Evolutionary conservation across 306 rosid species (phyloP), one percentile per base, ranked within the genome.

Genomic region (Begonia peltatifolia): DNA sequence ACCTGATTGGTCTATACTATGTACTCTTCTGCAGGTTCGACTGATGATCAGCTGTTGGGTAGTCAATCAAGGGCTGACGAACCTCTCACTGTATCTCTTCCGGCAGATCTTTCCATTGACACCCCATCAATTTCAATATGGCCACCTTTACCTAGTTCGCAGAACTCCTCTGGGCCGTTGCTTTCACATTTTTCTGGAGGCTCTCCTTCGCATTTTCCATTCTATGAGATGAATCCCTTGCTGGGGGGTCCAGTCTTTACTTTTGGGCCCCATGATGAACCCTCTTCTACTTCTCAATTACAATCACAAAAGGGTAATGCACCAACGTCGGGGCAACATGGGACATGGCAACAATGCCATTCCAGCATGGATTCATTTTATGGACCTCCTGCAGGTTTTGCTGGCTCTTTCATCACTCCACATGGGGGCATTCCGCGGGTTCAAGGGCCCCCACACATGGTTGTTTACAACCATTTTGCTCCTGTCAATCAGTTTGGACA

Each of bases 401-500:
- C 85, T 41, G 95, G 97, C 50, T 89, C 95, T 51, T 90, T 90
- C 74, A 74, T 90, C 60, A 70, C 81, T 63, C 94, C 97, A 5
- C 94, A 95, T 6, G 93, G 93, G 52, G 93, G 89, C 67, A 87
- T 87, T 68, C 92, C 95, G 16, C 95, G 93, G 44, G 93, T 89
- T 69, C 97, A 84, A 68, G 97, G 94, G 44, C 88, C 97, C 0
- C 94, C 95, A 1, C 97, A 90, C 77, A 85, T 90, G 97, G 87
- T 85, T 72, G 97, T 90, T 43, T 90, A 90, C 73, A 90, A 85
- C 67, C 97, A 90, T 72, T 90, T 90, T 67, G 85, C 97, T 20
- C 97, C 97, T 53, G 94, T 90, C 41, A 93, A 95, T 55, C 97
- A 89, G 66, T 89, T 68, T 76, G 97, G 97, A 57, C 97, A 89